These are phyloP conservation scores for Amphichorda felina DNA, from an alignment of 2,329 filamentous ascomycete species.

Conservation along the genomic window DNA sequence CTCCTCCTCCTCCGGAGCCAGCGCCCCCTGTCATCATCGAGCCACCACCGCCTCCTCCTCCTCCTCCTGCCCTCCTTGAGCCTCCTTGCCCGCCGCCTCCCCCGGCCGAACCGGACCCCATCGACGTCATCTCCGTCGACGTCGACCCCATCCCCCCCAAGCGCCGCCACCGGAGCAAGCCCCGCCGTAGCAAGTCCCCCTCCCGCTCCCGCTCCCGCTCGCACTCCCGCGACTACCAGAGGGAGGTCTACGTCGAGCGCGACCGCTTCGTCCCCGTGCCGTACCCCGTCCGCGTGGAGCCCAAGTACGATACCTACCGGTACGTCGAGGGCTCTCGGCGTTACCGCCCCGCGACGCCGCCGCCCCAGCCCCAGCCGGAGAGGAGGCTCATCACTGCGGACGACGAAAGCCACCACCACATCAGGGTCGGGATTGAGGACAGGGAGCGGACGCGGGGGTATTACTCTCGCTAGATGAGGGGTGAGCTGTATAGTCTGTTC, in stretches of 20 bases:
- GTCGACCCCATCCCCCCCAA: conserved; percentile 16
- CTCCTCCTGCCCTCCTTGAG: conserved; percentile 9
- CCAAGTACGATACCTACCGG: conserved; percentile 35
- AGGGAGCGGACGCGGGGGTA: background rate
- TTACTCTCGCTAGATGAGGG: too few species aligned
- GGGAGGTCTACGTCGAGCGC: conserved; percentile 39
- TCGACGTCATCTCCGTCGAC: conserved; percentile 25
- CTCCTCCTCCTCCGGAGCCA: conserved; percentile 10
- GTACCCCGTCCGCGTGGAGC: conserved; percentile 21
- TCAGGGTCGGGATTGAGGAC: conserved; percentile 7
- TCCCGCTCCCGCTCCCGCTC: conserved; percentile 3
- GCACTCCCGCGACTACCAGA: conserved; percentile 12
- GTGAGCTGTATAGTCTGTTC: too few species aligned
- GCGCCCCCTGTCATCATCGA: conserved; percentile 9
- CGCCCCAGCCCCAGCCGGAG: conserved; percentile 16
- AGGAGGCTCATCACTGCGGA: conserved; percentile 14
- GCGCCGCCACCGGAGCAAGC: conserved; percentile 12
- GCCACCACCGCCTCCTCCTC: conserved; percentile 8
- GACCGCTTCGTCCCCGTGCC: conserved; percentile 32
- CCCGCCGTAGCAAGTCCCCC: conserved; percentile 1
- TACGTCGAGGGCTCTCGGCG: conserved; percentile 38
- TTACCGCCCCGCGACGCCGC: conserved; percentile 13
- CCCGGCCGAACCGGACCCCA: conserved; percentile 7
- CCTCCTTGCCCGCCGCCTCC: conserved; percentile 7
- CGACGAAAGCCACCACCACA: conserved; percentile 17